A percentile compares a stretch with the other conserved stretches of the same genome.
Conservation (phyloP, 1,284 basidiomycete genomes). For the Amylostereum chailletii region DNA sequence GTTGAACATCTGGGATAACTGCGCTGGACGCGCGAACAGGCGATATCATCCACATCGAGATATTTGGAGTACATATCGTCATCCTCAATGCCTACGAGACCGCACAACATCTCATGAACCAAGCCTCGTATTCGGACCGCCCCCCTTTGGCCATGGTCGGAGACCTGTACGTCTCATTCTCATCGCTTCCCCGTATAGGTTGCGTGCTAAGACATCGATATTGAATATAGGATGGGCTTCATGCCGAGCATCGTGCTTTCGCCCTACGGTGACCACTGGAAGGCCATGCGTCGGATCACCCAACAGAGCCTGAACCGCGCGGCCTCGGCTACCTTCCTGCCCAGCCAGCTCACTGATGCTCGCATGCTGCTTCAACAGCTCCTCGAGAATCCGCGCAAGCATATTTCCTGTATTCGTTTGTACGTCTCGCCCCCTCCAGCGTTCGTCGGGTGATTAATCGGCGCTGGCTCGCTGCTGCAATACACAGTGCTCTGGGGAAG, state of each 20-base stretch:
- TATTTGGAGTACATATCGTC: slow-evolving; percentile 11
- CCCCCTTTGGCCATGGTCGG: slow-evolving; percentile 4
- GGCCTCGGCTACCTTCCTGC: slow-evolving; percentile 8
- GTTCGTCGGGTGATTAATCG: neutral
- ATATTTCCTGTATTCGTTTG: slow-evolving; percentile 10
- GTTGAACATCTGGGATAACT: neutral
- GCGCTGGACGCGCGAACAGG: neutral
- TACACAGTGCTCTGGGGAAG: slow-evolving; percentile 9
- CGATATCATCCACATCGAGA: slow-evolving; percentile 8
- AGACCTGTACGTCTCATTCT: neutral
- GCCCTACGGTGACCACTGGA: slow-evolving; percentile 12
- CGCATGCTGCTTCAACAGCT: slow-evolving; percentile 10
- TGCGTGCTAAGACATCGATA: no score
- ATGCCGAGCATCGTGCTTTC: slow-evolving; percentile 12
- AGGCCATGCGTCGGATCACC: slow-evolving; percentile 11
- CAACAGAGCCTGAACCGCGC: slow-evolving; percentile 11
- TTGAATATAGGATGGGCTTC: slow-evolving; percentile 9
- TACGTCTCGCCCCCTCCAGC: slow-evolving; percentile 3
- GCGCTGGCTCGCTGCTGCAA: slow-evolving; percentile 6
- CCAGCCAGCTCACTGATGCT: slow-evolving; percentile 8
- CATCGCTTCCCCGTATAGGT: no score
- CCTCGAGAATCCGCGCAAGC: slow-evolving; percentile 5
- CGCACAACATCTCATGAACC: slow-evolving; percentile 11
- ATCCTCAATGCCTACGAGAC: slow-evolving; percentile 10
- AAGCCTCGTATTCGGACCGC: slow-evolving; percentile 16